phyloP scores from a whole-genome alignment of 169 alveolate genomes.

The Besnoitia besnoiti region DNA sequence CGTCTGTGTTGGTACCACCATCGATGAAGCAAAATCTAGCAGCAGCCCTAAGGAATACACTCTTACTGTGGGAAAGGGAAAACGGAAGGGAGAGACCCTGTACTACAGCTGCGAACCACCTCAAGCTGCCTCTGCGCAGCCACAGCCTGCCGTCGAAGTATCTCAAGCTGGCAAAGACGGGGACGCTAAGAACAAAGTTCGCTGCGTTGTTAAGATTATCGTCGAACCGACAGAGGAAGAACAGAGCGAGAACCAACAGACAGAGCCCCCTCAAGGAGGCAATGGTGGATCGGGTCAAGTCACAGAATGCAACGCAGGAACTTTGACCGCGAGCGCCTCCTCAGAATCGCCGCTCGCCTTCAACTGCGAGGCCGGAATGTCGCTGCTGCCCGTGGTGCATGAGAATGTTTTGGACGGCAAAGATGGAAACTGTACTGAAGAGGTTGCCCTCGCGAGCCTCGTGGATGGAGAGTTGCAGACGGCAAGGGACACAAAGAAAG shows the following conservation, averaged over 20 bases:
- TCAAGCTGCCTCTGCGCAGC: too few relatives aligned
- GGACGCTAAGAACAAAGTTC: neutral
- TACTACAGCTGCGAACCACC: neutral
- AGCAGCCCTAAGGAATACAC: too few relatives aligned
- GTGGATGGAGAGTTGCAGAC: too few relatives aligned
- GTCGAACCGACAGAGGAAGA: neutral
- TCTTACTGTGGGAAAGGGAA: too few relatives aligned
- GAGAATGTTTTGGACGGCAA: neutral
- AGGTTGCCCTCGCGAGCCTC: neutral
- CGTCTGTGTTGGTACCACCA: too few relatives aligned
- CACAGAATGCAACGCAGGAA: too few relatives aligned
- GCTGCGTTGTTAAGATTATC: neutral
- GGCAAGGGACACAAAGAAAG: too few relatives aligned
- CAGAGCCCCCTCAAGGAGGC: neutral
- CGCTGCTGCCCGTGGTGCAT: neutral
- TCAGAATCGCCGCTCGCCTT: neutral
- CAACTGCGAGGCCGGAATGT: neutral
- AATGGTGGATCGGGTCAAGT: too few relatives aligned
- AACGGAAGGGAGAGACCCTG: neutral
- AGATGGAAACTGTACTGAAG: neutral
- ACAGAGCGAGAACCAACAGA: too few relatives aligned
- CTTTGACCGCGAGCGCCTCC: neutral
- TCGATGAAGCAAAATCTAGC: too few relatives aligned
- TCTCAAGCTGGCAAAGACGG: neutral
- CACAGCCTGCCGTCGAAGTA: too few relatives aligned